phyloP scores from a whole-genome alignment of 1,284 basidiomycete genomes.

The Coniferiporia weirii region DNA sequence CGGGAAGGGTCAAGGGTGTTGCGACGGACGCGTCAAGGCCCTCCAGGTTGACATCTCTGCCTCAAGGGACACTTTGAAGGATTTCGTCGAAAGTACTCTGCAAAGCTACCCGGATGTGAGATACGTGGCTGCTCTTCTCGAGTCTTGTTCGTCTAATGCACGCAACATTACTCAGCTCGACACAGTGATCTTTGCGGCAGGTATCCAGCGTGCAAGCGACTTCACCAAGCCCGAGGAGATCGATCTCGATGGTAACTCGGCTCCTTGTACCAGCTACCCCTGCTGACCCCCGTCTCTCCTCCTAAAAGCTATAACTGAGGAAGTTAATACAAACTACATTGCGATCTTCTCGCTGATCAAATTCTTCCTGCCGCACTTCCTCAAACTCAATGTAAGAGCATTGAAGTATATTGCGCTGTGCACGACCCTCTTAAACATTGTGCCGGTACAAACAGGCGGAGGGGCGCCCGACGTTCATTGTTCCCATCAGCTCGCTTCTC shows the following conservation, averaged over 20 bases:
- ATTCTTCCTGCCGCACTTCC: slow-evolving; percentile 52
- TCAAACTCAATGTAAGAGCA: slow-evolving; percentile 42
- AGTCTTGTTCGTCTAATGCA: slow-evolving; percentile 20
- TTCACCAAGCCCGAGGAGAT: slow-evolving; percentile 45
- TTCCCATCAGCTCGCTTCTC: slow-evolving; percentile 50
- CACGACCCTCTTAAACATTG: neutral
- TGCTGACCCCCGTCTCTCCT: neutral
- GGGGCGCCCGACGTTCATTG: slow-evolving; percentile 44
- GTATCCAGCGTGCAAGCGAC: slow-evolving; percentile 48
- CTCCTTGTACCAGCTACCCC: neutral
- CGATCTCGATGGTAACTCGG: slow-evolving; percentile 39
- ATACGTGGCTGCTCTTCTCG: neutral
- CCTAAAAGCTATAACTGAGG: slow-evolving; percentile 38
- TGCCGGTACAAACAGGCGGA: slow-evolving; percentile 26
- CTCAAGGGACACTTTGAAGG: slow-evolving; percentile 35
- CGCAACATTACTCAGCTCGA: slow-evolving; percentile 44
- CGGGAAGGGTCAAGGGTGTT: slow-evolving; percentile 23
- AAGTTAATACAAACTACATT: slow-evolving; percentile 54
- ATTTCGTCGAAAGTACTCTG: slow-evolving; percentile 35
- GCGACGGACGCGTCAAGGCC: slow-evolving; percentile 33
- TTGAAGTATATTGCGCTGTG: neutral
- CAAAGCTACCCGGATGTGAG: slow-evolving; percentile 46
- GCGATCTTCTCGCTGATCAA: slow-evolving; percentile 47
- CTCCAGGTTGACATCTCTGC: slow-evolving; percentile 40
- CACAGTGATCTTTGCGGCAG: slow-evolving; percentile 42